phyloP scores from a whole-genome alignment of 805 yeast species.

The Candida morakotiae region DNA sequence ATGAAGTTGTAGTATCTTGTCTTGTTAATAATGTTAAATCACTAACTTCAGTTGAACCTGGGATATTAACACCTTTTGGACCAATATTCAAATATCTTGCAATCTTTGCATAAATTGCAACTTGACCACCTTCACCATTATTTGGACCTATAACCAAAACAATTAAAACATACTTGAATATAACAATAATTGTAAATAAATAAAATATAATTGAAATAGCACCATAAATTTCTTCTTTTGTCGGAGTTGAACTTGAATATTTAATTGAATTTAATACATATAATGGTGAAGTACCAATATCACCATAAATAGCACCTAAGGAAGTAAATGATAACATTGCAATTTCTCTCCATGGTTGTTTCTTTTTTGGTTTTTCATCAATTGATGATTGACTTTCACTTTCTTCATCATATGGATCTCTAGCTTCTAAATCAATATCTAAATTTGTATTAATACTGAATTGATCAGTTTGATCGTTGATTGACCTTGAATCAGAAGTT shows the following conservation, averaged over 20 bases:
- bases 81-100: slow-evolving; percentile 47
- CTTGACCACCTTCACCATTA: slow-evolving; percentile 61
- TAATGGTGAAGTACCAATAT: slow-evolving; percentile 59
- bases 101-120: slow-evolving; percentile 58
- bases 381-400: neutral
- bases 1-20: slow-evolving; percentile 33
- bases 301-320: slow-evolving; percentile 63
- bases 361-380: slow-evolving; percentile 8
- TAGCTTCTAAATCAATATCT: slow-evolving; percentile 5
- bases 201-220: slow-evolving; percentile 52
- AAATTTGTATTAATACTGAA: neutral
- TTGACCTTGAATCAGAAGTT: neutral
- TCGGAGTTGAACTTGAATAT: slow-evolving; percentile 25
- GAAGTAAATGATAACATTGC: slow-evolving; percentile 38
- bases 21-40: slow-evolving; percentile 28
- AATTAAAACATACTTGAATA: slow-evolving; percentile 46
- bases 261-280: slow-evolving; percentile 40
- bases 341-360: slow-evolving; percentile 18
- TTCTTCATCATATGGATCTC: slow-evolving; percentile 6
- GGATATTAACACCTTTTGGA: slow-evolving; percentile 41
- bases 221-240: slow-evolving; percentile 42
- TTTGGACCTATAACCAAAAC: slow-evolving; percentile 51
- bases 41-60: slow-evolving; percentile 31
- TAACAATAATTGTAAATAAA: slow-evolving; percentile 49
- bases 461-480: slow-evolving; percentile 6